Base-by-base conservation (phyloP, 352 stramenopile genomes). In the Peronosclerospora sorghi region DNA sequence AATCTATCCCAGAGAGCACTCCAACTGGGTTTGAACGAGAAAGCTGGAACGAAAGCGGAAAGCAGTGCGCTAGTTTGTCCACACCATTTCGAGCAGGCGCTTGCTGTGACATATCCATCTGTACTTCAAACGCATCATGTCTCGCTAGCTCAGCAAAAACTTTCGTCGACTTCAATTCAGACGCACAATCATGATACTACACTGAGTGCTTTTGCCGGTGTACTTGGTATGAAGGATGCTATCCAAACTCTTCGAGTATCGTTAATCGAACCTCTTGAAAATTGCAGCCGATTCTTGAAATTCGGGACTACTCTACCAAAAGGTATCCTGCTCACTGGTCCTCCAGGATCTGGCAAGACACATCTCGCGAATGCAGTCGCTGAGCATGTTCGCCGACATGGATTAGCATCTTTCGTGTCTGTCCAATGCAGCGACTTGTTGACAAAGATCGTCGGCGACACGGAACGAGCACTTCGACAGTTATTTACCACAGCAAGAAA, bases 291-390 rank as follows among this genome's bases (percentile, higher is more conserved):
- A 8, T 99, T 98, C 56, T 78, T 97, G 20, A 77, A 85, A 46
- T 99, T 99, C 51, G 95, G 96, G 15, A 98, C 98, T 28, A 75
- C 92, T 47, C 88, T 95, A 20, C 96, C 94, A 3, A 86, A 96
- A 54, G 97, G 97, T 32, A 93, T 99, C n/a, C 66, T 99, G 8
- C 92, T 99, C 29, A 99, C 98, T 14, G 96, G 96, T 13, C 94
- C 96, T 10, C 95, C 96, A 9, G 96, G 96, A 32, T 98, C 95
- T 39, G 93, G 94, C n/a, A 99, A 99, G 63, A 99, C 94, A 4
- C 65, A 98, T 30, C 75, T 99, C 35, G 72, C 80, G 4, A 61
- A 74, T 30, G 73, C 68, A 1, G 49, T 93, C 13, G 75, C 73
- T 1, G 46, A 67, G 20, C 65, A 87, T 60, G 59, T 88, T 20